Evolutionary conservation across 148 eudicot genomes (phyloP).

Genomic region (Bassia scoparia): DNA sequence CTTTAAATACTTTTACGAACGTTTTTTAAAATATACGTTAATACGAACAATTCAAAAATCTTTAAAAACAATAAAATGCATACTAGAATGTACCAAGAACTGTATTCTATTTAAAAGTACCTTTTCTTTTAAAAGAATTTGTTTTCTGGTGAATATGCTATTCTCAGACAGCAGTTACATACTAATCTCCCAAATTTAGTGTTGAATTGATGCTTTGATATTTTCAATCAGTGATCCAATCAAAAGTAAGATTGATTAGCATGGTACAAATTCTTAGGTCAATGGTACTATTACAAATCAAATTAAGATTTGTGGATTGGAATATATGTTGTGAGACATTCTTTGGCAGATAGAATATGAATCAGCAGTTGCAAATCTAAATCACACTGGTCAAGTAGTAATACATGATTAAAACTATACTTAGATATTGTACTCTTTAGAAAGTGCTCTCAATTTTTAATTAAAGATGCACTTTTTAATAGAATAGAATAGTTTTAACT

Average conservation of each 20-base stretch:
- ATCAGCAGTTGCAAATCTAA: too few species aligned
- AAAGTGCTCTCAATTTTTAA: background rate
- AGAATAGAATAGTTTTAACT: too few species aligned
- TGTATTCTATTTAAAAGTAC: too few species aligned
- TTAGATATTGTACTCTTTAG: constrained; percentile 3
- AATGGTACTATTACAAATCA: constrained; percentile 11
- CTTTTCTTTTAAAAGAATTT: too few species aligned
- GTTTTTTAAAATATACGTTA: too few species aligned
- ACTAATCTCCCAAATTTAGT: background rate
- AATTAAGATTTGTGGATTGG: constrained; percentile 18
- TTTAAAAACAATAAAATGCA: too few species aligned
- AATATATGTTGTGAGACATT: constrained; percentile 10
- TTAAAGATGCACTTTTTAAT: background rate
- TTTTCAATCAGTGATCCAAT: constrained; percentile 25
- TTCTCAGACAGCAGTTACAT: background rate
- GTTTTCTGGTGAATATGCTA: constrained; percentile 16
- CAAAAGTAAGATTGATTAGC: constrained; percentile 16
- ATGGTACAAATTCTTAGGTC: constrained; percentile 34
- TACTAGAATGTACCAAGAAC: too few species aligned
- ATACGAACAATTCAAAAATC: too few species aligned
- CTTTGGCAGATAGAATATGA: constrained; percentile 15
- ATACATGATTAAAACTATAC: constrained; percentile 10
- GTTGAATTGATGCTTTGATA: constrained; percentile 9
- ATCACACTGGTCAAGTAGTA: constrained; percentile 4
- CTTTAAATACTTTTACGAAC: too few species aligned